phyloP scores from a whole-genome alignment of 163 green algal genomes.

The Scenedesmus sp. region DNA sequence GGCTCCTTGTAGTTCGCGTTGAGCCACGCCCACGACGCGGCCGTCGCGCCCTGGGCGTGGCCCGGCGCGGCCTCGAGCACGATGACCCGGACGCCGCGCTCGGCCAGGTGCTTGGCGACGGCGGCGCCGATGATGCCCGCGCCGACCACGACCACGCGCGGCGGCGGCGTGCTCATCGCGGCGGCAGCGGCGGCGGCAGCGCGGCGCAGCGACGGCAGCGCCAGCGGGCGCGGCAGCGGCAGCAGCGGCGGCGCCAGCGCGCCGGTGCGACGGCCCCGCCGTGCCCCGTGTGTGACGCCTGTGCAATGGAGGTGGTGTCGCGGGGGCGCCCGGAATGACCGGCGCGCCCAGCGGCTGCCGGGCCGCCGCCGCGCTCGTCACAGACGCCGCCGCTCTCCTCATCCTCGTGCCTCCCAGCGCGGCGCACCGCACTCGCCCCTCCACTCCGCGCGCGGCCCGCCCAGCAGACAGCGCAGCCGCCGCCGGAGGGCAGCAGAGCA shows the following conservation, averaged over 20 bases:
- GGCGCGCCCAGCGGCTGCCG: too few relatives aligned
- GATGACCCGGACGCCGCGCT: slow-evolving; percentile 29
- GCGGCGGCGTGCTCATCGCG: not conserved
- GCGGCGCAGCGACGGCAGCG: not conserved
- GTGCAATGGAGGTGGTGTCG: not conserved
- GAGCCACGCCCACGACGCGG: slow-evolving; percentile 33
- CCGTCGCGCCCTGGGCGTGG: slow-evolving; percentile 2
- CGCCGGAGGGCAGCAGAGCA: too few relatives aligned
- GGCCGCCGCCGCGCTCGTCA: too few relatives aligned
- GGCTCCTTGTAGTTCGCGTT: slow-evolving; percentile 41
- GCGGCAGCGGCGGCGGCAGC: not conserved
- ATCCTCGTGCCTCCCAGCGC: too few relatives aligned
- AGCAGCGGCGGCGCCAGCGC: too few relatives aligned
- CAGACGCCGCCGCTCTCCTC: too few relatives aligned
- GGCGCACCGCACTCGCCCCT: too few relatives aligned
- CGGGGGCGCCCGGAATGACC: too few relatives aligned
- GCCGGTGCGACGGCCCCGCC: too few relatives aligned
- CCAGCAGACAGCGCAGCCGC: too few relatives aligned
- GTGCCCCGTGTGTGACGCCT: too few relatives aligned
- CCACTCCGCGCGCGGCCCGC: too few relatives aligned
- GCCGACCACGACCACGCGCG: slow-evolving; percentile 28
- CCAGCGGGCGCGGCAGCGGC: not conserved
- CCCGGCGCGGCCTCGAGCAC: slow-evolving; percentile 30
- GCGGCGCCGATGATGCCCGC: slow-evolving; percentile 33
- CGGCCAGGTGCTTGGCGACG: slow-evolving; percentile 18